These are phyloP conservation scores for Sarocladiaceae sp. DNA, from an alignment of 2,329 filamentous ascomycete species.

Conservation along the genomic window DNA sequence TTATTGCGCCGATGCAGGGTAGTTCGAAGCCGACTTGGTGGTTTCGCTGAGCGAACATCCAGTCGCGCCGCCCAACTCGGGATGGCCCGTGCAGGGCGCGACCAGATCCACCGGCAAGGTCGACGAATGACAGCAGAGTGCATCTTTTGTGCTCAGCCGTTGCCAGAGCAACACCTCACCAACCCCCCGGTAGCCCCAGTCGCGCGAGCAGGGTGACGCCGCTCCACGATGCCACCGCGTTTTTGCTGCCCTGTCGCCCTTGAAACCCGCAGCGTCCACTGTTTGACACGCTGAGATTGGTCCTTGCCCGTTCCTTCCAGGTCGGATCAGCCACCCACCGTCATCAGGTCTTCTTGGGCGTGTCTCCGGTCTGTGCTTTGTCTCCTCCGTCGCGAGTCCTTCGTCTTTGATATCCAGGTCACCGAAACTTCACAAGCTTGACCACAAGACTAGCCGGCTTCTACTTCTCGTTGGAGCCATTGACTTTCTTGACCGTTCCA, in stretches of 20 bases:
- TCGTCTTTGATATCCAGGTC: neutral
- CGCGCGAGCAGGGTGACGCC: constrained; percentile 3
- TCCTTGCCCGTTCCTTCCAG: neutral
- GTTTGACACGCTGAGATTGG: constrained; percentile 9
- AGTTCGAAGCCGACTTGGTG: neutral
- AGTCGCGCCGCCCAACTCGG: neutral
- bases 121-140: constrained; percentile 8
- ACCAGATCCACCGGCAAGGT: neutral
- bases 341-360: neutral
- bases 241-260: constrained; percentile 2
- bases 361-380: neutral
- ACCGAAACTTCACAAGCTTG: too few relatives aligned
- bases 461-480: too few relatives aligned
- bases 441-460: too few relatives aligned
- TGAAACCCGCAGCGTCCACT: constrained; percentile 7
- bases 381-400: neutral
- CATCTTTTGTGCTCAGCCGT: neutral
- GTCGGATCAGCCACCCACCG: constrained; percentile 7
- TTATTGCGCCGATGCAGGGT: constrained; percentile 2
- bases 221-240: constrained; percentile 7
- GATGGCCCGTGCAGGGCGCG: constrained; percentile 3
- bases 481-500: too few relatives aligned
- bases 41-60: too few relatives aligned
- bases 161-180: constrained; percentile 5
- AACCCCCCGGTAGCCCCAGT: constrained; percentile 7